Conservation (phyloP, 2,329 filamentous ascomycete species). For the Ramularia collo-cygni region DNA sequence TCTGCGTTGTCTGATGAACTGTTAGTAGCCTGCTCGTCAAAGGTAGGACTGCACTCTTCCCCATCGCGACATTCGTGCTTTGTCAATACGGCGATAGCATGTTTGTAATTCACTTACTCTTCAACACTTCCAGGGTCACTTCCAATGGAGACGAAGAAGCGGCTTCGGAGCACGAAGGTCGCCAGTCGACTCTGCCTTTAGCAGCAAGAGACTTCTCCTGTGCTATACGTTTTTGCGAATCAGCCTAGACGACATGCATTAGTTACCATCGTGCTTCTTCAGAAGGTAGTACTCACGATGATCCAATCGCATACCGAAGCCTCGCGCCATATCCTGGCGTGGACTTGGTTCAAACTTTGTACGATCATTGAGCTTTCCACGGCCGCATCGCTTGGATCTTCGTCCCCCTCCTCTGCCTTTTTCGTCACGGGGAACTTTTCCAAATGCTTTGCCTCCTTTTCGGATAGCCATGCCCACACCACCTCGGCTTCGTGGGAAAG, state of each 20-base stretch:
- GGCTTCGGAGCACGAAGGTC: conserved; percentile 1
- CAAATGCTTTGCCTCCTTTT: conserved; percentile 9
- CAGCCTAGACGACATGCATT: neutral
- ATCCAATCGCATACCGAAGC: conserved; percentile 6
- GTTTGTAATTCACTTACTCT: neutral
- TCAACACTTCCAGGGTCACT: neutral
- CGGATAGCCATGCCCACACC: conserved; percentile 9
- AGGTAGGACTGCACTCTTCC: too few species aligned
- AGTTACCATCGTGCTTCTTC: too few species aligned
- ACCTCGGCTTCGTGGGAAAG: conserved; percentile 7
- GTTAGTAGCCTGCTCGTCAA: too few species aligned
- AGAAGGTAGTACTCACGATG: conserved; percentile 1
- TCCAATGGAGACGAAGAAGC: neutral
- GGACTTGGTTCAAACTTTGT: neutral
- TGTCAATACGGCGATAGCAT: neutral
- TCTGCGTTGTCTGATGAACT: too few species aligned
- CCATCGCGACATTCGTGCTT: too few species aligned
- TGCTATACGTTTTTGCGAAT: conserved; percentile 8
- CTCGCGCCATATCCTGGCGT: conserved; percentile 6
- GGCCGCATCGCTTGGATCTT: neutral
- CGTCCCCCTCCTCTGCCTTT: neutral
- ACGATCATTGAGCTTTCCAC: conserved; percentile 3
- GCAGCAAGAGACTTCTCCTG: conserved; percentile 3
- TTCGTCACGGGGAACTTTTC: neutral
- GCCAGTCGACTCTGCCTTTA: conserved; percentile 7